A percentile compares a stretch with the other conserved stretches of the same genome.
Conservation (phyloP, 345 rosid genomes). For the Microcos paniculata region DNA sequence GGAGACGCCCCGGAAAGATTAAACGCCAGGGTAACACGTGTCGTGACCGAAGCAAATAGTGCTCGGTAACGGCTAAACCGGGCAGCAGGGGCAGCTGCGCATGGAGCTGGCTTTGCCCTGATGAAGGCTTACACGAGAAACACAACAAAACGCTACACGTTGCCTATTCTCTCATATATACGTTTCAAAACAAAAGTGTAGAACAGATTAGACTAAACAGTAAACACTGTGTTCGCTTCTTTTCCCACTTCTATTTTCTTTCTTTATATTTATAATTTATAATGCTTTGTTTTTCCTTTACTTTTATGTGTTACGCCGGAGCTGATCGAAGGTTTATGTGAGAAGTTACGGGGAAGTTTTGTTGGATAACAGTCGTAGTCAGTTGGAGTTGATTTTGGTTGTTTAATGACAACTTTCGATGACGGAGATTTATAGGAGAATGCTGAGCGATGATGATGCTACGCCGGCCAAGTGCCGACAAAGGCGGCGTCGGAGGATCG, state of each 20-base stretch:
- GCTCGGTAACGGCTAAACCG: conserved; percentile 18
- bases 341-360: neutral
- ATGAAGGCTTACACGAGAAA: conserved; percentile 19
- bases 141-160: conserved; percentile 28
- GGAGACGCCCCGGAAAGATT: neutral
- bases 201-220: too few relatives aligned
- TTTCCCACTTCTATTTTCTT: neutral
- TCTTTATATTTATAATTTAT: neutral
- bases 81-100: conserved; percentile 13
- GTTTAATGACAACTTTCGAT: neutral
- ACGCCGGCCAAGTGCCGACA: conserved; percentile 48
- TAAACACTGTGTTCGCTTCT: neutral
- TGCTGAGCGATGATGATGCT: conserved; percentile 38
- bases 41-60: neutral
- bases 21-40: conserved; percentile 33
- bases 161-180: neutral
- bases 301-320: neutral
- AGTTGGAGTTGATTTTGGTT: neutral
- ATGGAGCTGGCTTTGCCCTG: conserved; percentile 19
- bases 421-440: conserved; percentile 21
- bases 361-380: neutral
- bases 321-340: neutral
- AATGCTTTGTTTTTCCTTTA: neutral
- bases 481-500: conserved; percentile 51
- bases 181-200: neutral